phyloP scores from a whole-genome alignment of 2,329 filamentous ascomycete species.

The Verticillium zaregamsianum region DNA sequence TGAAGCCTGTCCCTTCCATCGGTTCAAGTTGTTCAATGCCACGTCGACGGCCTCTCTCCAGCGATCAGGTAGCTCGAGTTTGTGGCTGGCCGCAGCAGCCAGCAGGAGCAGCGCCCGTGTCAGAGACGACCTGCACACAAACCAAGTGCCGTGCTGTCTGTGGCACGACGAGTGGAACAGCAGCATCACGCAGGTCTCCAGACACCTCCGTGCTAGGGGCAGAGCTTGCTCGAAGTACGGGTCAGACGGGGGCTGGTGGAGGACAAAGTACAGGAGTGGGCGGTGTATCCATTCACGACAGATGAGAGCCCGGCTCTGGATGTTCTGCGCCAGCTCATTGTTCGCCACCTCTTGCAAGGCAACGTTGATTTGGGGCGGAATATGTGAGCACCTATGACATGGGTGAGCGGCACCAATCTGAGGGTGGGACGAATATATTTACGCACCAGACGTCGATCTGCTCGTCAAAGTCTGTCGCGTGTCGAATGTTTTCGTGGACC shows the following conservation, averaged over 20 bases:
- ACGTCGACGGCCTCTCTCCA: conserved; percentile 17
- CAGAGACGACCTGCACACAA: conserved; percentile 16
- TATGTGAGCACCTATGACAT: conserved; percentile 11
- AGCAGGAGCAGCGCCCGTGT: conserved; percentile 19
- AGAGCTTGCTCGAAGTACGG: conserved; percentile 9
- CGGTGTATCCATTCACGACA: conserved; percentile 23
- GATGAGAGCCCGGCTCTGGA: conserved; percentile 16
- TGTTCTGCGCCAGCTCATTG: conserved; percentile 16
- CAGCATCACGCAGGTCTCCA: conserved; percentile 16
- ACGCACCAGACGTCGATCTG: conserved; percentile 18
- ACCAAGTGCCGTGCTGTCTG: conserved; percentile 28
- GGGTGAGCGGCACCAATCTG: background rate
- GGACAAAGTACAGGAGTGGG: conserved; percentile 23
- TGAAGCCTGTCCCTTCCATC: conserved; percentile 17
- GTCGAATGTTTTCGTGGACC: conserved; percentile 13
- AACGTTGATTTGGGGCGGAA: conserved; percentile 12
- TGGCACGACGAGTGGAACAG: conserved; percentile 16
- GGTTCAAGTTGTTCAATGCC: conserved; percentile 12
- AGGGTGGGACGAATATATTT: background rate
- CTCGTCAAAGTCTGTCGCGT: conserved; percentile 14
- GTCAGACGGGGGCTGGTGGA: conserved; percentile 15
- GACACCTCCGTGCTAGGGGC: conserved; percentile 13
- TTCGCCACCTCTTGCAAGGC: conserved; percentile 6
- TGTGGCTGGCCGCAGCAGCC: conserved; percentile 15
- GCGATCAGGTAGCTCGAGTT: conserved; percentile 10